Evolutionary conservation across 139 green algal species (phyloP).

Genomic region (Volvox reticuliferus): DNA sequence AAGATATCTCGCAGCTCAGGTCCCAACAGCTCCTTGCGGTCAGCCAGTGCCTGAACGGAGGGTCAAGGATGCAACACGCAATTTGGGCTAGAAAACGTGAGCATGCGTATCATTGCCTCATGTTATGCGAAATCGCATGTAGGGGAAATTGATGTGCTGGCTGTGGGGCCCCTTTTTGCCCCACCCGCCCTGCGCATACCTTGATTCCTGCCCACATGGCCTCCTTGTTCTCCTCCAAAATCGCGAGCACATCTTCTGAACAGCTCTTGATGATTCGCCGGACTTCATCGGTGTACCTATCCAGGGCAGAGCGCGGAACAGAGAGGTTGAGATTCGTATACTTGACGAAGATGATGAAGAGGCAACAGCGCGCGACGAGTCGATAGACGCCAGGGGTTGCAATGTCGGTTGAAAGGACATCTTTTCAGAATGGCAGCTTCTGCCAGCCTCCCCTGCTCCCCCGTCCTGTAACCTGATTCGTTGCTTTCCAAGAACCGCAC

Average conservation of each 20-base stretch:
- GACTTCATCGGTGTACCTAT: slow-evolving; percentile 70
- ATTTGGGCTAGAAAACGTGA: background rate
- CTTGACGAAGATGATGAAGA: too few relatives aligned
- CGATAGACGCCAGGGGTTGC: too few relatives aligned
- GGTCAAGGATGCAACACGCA: background rate
- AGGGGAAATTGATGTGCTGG: background rate
- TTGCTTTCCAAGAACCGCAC: too few relatives aligned
- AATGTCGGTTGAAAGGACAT: too few relatives aligned
- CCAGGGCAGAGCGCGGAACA: background rate
- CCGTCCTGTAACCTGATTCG: too few relatives aligned
- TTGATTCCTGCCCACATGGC: slow-evolving; percentile 51
- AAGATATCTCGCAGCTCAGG: slow-evolving; percentile 67
- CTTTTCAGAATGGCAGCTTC: too few relatives aligned
- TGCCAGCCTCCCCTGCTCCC: too few relatives aligned
- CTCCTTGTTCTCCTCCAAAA: slow-evolving; percentile 50
- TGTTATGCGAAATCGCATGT: background rate
- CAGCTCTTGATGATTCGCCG: slow-evolving; percentile 61
- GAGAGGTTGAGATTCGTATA: too few relatives aligned
- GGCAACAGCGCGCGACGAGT: too few relatives aligned
- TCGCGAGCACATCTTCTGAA: slow-evolving; percentile 64
- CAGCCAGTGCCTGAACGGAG: slow-evolving; percentile 28
- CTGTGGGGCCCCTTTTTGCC: background rate
- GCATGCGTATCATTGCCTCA: background rate
- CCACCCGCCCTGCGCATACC: background rate
- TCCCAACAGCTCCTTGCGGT: slow-evolving; percentile 58